Conservation (phyloP, 225 moss, liverwort and hornwort species). For the Thuidium tamariscinum region DNA sequence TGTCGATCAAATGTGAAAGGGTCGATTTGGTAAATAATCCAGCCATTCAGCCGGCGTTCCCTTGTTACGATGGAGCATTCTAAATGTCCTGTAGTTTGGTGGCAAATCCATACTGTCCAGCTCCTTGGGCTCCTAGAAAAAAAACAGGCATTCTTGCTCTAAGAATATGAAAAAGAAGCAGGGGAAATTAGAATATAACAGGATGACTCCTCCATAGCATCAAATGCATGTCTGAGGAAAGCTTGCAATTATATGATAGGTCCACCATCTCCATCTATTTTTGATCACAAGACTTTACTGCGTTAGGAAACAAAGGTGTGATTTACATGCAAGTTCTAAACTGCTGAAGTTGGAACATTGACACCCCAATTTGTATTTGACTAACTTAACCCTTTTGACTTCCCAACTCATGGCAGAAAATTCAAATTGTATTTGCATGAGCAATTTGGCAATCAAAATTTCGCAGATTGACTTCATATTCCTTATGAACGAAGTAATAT, state of each 20-base stretch:
- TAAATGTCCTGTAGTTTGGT: constrained; percentile 76
- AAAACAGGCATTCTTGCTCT: neutral
- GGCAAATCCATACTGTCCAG: constrained; percentile 64
- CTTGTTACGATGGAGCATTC: constrained; percentile 38
- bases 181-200: neutral
- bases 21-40: constrained; percentile 58
- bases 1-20: constrained; percentile 25
- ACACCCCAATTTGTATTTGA: no score
- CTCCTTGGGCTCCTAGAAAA: constrained; percentile 72
- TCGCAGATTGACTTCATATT: neutral
- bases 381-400: no score
- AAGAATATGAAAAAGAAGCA: neutral
- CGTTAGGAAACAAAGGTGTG: no score
- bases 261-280: no score
- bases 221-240: neutral
- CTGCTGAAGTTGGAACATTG: no score
- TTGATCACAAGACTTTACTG: no score
- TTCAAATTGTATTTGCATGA: no score
- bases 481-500: neutral
- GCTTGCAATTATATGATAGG: no score
- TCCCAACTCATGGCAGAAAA: no score
- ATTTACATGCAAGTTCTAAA: no score
- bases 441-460: no score
- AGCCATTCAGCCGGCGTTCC: constrained; percentile 76
- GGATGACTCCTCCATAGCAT: neutral